Conservation (phyloP, 2,329 filamentous ascomycete genomes). For the Hymenoscyphus scutula region DNA sequence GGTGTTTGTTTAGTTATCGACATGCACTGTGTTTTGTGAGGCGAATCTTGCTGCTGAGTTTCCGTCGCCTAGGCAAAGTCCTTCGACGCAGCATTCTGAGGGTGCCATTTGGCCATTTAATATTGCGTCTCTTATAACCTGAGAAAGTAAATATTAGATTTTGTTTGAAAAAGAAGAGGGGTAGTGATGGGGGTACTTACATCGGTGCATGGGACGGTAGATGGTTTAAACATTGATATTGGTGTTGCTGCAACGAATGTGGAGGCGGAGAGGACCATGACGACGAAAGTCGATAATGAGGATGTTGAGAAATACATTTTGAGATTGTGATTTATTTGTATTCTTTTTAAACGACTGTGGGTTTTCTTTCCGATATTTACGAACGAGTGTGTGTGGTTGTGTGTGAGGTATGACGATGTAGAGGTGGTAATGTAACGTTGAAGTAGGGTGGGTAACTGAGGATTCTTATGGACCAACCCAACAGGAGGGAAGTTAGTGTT, state of each 20-base stretch:
- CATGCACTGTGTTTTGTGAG: background rate
- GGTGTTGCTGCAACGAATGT: conserved; percentile 24
- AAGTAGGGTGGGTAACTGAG: background rate
- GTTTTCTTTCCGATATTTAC: background rate
- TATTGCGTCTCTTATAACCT: conserved; percentile 27
- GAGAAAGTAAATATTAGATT: conserved; percentile 6
- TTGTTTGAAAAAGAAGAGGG: background rate
- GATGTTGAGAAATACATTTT: conserved; percentile 24
- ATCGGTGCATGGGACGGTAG: conserved; percentile 26
- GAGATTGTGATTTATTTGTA: background rate
- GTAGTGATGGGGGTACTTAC: conserved; percentile 17
- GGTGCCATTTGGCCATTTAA: conserved; percentile 29
- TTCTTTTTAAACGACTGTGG: background rate
- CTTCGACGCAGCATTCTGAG: conserved; percentile 31
- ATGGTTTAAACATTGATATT: no score
- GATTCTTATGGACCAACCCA: conserved; percentile 1
- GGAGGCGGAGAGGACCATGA: conserved; percentile 18
- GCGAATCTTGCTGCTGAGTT: conserved; percentile 19
- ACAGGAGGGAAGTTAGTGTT: background rate
- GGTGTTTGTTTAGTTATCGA: background rate
- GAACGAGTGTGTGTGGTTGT: background rate
- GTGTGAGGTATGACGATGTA: background rate
- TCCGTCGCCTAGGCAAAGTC: conserved; percentile 30
- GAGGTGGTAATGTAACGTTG: background rate
- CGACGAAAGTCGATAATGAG: conserved; percentile 15